phyloP scores from a whole-genome alignment of 1,284 basidiomycete genomes.

The Pseudozyma hubeiensis region DNA sequence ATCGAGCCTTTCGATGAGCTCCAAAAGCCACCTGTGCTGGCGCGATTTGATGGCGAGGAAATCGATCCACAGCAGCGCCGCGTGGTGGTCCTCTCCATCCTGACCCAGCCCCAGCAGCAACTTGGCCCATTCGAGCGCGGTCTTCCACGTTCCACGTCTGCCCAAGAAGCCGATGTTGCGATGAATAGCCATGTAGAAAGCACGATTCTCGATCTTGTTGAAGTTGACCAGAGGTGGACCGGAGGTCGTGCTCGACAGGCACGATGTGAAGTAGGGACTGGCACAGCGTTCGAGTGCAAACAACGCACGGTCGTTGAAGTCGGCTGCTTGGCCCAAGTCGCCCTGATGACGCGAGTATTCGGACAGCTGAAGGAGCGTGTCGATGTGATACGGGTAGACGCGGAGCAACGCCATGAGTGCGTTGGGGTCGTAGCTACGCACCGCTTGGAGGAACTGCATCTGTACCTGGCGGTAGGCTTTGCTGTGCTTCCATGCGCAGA shows the following conservation, averaged over 20 bases:
- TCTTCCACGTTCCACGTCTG: conserved; percentile 65
- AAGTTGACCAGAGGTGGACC: conserved; percentile 64
- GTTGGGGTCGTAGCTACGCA: conserved; percentile 62
- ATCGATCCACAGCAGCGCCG: conserved; percentile 65
- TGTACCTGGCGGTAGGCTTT: conserved; percentile 64
- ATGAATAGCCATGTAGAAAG: conserved; percentile 65
- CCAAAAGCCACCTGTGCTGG: conserved; percentile 62
- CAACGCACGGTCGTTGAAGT: conserved; percentile 65
- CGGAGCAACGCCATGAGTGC: conserved; percentile 58
- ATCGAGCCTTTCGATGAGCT: conserved; percentile 52
- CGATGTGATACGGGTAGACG: conserved; percentile 66
- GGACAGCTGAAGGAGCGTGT: conserved; percentile 64
- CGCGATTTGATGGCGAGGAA: conserved; percentile 65
- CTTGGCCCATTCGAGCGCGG: conserved; percentile 67
- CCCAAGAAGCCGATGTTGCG: conserved; percentile 63
- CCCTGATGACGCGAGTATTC: conserved; percentile 66
- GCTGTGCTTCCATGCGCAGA: conserved; percentile 61
- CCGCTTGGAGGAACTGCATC: conserved; percentile 65
- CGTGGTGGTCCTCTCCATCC: conserved; percentile 64
- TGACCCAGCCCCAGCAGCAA: conserved; percentile 56
- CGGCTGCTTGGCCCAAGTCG: conserved; percentile 64
- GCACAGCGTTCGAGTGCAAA: conserved; percentile 65
- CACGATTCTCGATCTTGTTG: conserved; percentile 62
- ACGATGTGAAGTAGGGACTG: conserved; percentile 51
- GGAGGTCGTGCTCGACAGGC: conserved; percentile 50